phyloP scores from a whole-genome alignment of 1,284 basidiomycete species.

The Marasmius tenuissimus region DNA sequence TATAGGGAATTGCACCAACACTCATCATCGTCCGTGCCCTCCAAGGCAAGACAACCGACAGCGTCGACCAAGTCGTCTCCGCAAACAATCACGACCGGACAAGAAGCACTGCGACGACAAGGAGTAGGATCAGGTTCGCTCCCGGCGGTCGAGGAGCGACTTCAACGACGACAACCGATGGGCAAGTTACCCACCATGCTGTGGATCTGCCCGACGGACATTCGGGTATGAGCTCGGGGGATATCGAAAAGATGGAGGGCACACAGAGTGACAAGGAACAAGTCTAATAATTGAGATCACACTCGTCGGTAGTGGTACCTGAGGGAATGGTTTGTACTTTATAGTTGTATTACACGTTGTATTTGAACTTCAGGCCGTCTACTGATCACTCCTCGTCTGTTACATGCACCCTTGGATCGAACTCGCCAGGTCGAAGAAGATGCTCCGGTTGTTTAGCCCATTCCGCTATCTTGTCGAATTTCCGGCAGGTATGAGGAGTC shows the following conservation, averaged over 20 bases:
- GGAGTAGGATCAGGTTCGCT: background rate
- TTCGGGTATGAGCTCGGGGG: too few species aligned
- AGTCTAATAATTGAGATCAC: too few species aligned
- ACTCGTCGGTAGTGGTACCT: too few species aligned
- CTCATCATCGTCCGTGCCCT: slow-evolving; percentile 3
- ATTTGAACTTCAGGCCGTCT: too few species aligned
- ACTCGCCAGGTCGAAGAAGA: background rate
- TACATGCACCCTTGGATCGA: background rate
- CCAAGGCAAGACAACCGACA: slow-evolving; percentile 3
- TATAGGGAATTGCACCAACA: slow-evolving; percentile 2
- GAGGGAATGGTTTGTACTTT: too few species aligned
- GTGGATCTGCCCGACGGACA: too few species aligned
- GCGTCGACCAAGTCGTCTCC: slow-evolving; percentile 4
- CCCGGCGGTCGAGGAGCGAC: background rate
- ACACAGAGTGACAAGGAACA: too few species aligned
- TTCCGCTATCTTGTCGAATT: slow-evolving; percentile 15
- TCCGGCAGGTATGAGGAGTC: slow-evolving; percentile 15
- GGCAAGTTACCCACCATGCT: too few species aligned
- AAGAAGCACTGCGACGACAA: background rate
- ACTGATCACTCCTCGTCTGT: too few species aligned
- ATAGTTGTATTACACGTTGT: too few species aligned
- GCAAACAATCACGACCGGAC: background rate
- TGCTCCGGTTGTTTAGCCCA: slow-evolving; percentile 15
- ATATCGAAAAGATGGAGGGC: too few species aligned
- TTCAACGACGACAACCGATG: background rate